Conservation (phyloP, 805 yeast species). For the Candida endomychidarum region DNA sequence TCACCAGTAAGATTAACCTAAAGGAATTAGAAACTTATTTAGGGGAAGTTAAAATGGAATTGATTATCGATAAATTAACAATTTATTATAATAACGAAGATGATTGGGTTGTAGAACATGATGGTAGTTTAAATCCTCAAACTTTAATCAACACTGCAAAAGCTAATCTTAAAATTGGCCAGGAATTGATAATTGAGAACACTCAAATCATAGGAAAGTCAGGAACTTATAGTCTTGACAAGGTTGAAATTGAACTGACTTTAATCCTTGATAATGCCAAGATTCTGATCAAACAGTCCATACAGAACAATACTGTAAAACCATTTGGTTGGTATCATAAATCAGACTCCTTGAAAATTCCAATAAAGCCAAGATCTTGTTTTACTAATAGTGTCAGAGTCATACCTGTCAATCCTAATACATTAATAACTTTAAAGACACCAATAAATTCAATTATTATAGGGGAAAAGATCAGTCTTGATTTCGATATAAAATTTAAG, state of each 20-base stretch:
- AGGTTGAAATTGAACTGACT: conserved; percentile 15
- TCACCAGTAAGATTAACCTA: conserved; percentile 13
- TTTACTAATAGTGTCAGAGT: conserved; percentile 16
- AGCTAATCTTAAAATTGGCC: neutral
- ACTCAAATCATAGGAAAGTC: conserved; percentile 20
- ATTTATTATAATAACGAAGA: conserved; percentile 15
- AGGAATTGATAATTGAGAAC: conserved; percentile 21
- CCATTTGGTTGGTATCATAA: conserved; percentile 11
- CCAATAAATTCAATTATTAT: conserved; percentile 20
- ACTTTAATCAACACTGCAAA: neutral
- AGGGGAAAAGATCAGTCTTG: conserved; percentile 30
- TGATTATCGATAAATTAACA: conserved; percentile 18
- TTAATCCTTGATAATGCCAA: conserved; percentile 11
- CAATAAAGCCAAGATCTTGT: conserved; percentile 9
- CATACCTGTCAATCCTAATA: conserved; percentile 27
- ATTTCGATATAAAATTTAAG: conserved; percentile 21
- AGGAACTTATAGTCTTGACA: conserved; percentile 23
- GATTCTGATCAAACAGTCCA: conserved; percentile 12
- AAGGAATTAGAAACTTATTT: conserved; percentile 1
- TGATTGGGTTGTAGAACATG: neutral
- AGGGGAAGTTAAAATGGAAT: conserved; percentile 4
- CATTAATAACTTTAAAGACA: conserved; percentile 15
- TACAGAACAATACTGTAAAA: neutral
- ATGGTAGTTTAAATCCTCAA: too few relatives aligned
- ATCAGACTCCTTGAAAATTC: conserved; percentile 3